These are phyloP conservation scores for Polychaeton citri DNA, from an alignment of 2,329 filamentous ascomycete genomes.

Conservation along the genomic window DNA sequence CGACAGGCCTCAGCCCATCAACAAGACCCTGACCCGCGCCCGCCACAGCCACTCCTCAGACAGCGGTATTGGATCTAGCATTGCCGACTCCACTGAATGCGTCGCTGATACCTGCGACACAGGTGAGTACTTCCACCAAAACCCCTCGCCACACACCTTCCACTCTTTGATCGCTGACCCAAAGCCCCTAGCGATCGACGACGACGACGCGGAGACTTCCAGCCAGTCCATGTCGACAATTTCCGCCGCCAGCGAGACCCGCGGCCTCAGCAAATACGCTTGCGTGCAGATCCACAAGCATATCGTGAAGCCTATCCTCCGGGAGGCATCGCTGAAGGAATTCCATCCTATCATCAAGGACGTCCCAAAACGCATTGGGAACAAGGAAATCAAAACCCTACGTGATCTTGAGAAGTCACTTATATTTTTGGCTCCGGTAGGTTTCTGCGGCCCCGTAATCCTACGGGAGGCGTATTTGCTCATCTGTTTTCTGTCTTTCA, in stretches of 20 bases:
- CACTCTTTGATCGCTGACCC: background rate
- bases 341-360: slow-evolving; percentile 71
- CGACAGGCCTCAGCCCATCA: slow-evolving; percentile 16
- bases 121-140: slow-evolving; percentile 4
- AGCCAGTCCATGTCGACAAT: background rate
- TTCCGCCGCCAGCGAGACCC: slow-evolving; percentile 1
- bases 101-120: background rate
- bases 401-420: slow-evolving; percentile 90
- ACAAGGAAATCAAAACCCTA: slow-evolving; percentile 78
- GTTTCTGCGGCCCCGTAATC: slow-evolving; percentile 39
- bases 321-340: slow-evolving; percentile 57
- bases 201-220: background rate
- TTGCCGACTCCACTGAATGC: slow-evolving; percentile 28
- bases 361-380: slow-evolving; percentile 64
- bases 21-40: slow-evolving; percentile 19
- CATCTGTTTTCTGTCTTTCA: slow-evolving; percentile 52
- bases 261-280: slow-evolving; percentile 51
- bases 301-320: slow-evolving; percentile 65
- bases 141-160: background rate
- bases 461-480: slow-evolving; percentile 57
- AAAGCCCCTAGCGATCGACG: background rate
- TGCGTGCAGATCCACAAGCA: slow-evolving; percentile 67
- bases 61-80: slow-evolving; percentile 75
- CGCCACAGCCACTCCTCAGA: slow-evolving; percentile 63
- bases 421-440: slow-evolving; percentile 85